Evolutionary conservation across 257 asterid genomes (phyloP).

Genomic region (Mitragyna speciosa): DNA sequence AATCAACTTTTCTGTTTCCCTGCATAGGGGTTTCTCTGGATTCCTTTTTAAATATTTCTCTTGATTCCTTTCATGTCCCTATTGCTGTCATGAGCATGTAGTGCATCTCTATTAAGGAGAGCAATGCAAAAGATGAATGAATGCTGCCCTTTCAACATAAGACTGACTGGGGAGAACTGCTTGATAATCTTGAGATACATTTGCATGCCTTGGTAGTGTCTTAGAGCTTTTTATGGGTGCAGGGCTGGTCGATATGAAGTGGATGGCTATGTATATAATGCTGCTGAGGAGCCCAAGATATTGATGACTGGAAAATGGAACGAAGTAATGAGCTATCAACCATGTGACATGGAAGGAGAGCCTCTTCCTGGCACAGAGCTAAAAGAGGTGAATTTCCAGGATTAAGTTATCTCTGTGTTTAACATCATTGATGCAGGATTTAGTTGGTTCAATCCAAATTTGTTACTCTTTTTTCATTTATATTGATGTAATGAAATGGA

Average conservation of each 20-base stretch:
- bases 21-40: neutral
- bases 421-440: neutral
- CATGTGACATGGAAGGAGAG: conserved; percentile 94
- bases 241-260: conserved; percentile 97
- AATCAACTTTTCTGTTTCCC: neutral
- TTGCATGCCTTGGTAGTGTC: neutral
- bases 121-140: neutral
- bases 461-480: neutral
- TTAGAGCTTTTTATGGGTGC: conserved; percentile 18
- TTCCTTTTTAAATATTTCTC: neutral
- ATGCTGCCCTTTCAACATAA: neutral
- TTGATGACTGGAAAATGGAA: conserved; percentile 99
- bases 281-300: conserved; percentile 89
- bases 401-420: neutral
- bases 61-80: neutral
- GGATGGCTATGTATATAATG: conserved; percentile 93
- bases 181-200: neutral
- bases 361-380: conserved; percentile 85
- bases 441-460: neutral
- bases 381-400: conserved; percentile 67
- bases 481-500: neutral
- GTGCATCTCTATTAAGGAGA: neutral
- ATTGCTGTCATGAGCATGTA: neutral
- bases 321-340: conserved; percentile 84
- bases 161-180: neutral